Conservation (phyloP, 805 yeast genomes). For the Clavispora vitiphila region DNA sequence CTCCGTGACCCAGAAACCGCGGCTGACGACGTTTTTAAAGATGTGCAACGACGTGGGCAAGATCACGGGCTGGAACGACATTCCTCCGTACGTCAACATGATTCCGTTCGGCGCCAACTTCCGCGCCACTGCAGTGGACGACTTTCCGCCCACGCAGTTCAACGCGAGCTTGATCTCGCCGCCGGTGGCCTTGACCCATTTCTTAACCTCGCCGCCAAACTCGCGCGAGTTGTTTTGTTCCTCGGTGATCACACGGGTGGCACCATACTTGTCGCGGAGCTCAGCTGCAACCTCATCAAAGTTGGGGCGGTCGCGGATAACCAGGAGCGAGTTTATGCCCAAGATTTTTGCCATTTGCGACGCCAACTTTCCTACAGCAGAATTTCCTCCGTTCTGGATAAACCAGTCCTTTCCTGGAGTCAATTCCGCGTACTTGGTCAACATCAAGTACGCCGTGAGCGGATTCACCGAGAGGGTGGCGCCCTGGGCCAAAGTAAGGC, state of each 20-base stretch:
- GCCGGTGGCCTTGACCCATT: slow-evolving; percentile 44
- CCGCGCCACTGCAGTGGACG: slow-evolving; percentile 75
- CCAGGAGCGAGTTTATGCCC: slow-evolving; percentile 80
- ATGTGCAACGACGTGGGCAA: slow-evolving; percentile 85
- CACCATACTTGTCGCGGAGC: slow-evolving; percentile 60
- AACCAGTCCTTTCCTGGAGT: slow-evolving; percentile 76
- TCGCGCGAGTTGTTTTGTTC: slow-evolving; percentile 69
- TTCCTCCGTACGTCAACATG: slow-evolving; percentile 92
- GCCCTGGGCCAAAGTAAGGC: slow-evolving; percentile 50
- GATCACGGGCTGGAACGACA: slow-evolving; percentile 94
- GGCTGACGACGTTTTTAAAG: slow-evolving; percentile 78
- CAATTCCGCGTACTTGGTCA: slow-evolving; percentile 60
- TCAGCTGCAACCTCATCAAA: slow-evolving; percentile 54
- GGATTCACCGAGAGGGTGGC: slow-evolving; percentile 94
- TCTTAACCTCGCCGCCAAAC: slow-evolving; percentile 55
- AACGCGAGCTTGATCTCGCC: slow-evolving; percentile 69
- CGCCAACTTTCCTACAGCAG: slow-evolving; percentile 91
- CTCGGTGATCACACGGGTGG: slow-evolving; percentile 86
- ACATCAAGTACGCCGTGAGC: slow-evolving; percentile 84
- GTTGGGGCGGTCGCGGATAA: slow-evolving; percentile 81
- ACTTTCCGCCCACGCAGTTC: slow-evolving; percentile 92
- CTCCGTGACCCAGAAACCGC: slow-evolving; percentile 90
- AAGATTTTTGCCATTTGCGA: slow-evolving; percentile 76
- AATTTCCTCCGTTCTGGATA: slow-evolving; percentile 93
- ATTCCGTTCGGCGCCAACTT: slow-evolving; percentile 71